Evolutionary conservation across 1,139 yeast species (phyloP), one percentile per base, ranked within the genome.

Genomic region (Yamadazyma diospyri): DNA sequence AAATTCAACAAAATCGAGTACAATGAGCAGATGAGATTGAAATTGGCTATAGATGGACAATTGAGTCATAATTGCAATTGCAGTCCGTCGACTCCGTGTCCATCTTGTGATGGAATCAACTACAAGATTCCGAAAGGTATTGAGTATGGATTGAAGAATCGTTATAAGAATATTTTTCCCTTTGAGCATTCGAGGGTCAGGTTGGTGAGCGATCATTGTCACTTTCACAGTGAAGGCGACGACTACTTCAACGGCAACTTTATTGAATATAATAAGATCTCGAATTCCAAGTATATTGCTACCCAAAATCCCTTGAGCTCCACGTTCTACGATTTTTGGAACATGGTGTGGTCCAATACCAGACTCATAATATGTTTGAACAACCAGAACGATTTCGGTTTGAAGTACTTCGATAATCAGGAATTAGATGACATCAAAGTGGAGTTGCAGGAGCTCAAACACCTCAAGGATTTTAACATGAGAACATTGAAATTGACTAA

Each of bases 281-380:
- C 35, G 4, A 39, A 47, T n/a, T 43, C 41, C 33, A 47, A 50
- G 22, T 66, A 64, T 39, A 63, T 68, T 34, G 74, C 74, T 3
- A 68, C 74, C 0, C 74, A 68, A 39, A 66, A 67, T 35, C 74
- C 74, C 1, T 47, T 68, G 32, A 42, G 40, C 16, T 57, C 61
- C 15, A 68, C 74, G 1, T 56, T 55, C 33, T 64, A 61, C 16
- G 74, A 68, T 43, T 68, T 68, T 40, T 68, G 74, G 74, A 53
- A 57, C 32, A 55, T 57, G 4, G 45, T 66, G 0, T 70, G 79
- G 68, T 67, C 83, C 41, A 57, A 71, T 2, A 73, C 78, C 8
- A 77, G 80, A 16, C 65, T 83, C 5, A 79, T 86, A 34, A 64
- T 87, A 13, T 83, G 89, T 52, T 64, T 86, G 35, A 85, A 89